Evolutionary conservation across 2,329 filamentous ascomycete genomes (phyloP), one percentile per base, ranked within the genome.

Genomic region (Uncinocarpus reesii): DNA sequence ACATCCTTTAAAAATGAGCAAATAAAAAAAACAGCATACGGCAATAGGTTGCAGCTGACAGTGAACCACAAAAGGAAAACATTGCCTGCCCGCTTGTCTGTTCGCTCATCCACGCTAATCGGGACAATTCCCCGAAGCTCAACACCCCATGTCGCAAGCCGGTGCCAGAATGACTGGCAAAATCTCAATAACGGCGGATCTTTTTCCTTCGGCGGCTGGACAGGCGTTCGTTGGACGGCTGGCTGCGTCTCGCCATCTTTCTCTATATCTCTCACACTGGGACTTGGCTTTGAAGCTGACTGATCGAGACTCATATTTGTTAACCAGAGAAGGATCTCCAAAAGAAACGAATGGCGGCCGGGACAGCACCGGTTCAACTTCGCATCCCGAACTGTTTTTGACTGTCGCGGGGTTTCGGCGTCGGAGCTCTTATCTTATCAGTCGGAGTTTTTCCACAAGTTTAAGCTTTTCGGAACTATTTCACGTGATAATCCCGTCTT

Each of bases 91-190:
- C 69, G 66, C 7, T 66, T 77, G 52, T 75, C 70, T 1, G 70
- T 79, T 35, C 78, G 68, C 52, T 76, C 65, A 47, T 77, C 71
- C 18, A 71, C 52, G 1, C 76, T 73, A 18, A 81, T 74, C 0
- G 78, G 78, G 49, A 69, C 70, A 56, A 78, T 70, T 3, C 78
- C 78, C 51, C 74, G 73, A 51, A 73, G 68, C 54, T 77, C 74
- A 11, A 77, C 63, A 6, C 73, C 74, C 55, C 62, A 57, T 43
- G 52, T 44, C 7, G 54, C 52, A 21, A 57, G 51, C 11, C 45
- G 47, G 24, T 49, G 43, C 53, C 53, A 55, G 32, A 53, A 46
- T 18, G 51, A 44, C 15, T 46, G 45, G n/a, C 48, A 31, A 24
- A 38, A 48, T n/a, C 23, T 41, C 20, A 47, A 16, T 4, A 47